phyloP scores from a whole-genome alignment of 2,329 filamentous ascomycete species.

The Fusarium veterinarium region DNA sequence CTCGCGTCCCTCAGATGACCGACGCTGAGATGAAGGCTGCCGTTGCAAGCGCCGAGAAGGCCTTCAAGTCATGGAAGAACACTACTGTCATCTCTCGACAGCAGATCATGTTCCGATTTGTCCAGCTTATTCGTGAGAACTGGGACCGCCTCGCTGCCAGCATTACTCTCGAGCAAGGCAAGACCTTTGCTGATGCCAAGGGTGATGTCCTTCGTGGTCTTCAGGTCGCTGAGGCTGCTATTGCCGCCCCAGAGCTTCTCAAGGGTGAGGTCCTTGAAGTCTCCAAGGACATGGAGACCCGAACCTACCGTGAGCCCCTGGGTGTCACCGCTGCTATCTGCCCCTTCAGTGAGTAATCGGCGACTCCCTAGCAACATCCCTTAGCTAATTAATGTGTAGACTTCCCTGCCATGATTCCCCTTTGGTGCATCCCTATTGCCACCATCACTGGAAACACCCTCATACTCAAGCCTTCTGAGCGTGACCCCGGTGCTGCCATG shows the following conservation, averaged over 20 bases:
- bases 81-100: constrained; percentile 80
- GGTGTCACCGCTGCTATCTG: constrained; percentile 87
- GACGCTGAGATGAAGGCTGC: constrained; percentile 80
- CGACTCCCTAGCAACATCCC: not conserved
- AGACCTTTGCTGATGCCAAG: constrained; percentile 85
- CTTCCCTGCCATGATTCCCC: constrained; percentile 91
- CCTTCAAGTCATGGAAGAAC: constrained; percentile 78
- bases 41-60: constrained; percentile 79
- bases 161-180: constrained; percentile 89
- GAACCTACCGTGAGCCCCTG: constrained; percentile 83
- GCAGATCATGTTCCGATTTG: constrained; percentile 90
- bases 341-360: constrained; percentile 77
- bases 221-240: constrained; percentile 86
- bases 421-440: constrained; percentile 91
- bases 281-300: constrained; percentile 89
- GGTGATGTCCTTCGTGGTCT: constrained; percentile 85
- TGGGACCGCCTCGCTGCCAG: constrained; percentile 87
- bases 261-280: constrained; percentile 88
- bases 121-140: constrained; percentile 81
- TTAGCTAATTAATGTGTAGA: constrained; percentile 60
- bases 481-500: constrained; percentile 86
- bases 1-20: constrained; percentile 84
- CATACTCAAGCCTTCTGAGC: constrained; percentile 87
- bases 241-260: constrained; percentile 82
- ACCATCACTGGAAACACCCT: constrained; percentile 86